phyloP scores from a whole-genome alignment of 1,284 basidiomycete species.

The Hemileia vastatrix region DNA sequence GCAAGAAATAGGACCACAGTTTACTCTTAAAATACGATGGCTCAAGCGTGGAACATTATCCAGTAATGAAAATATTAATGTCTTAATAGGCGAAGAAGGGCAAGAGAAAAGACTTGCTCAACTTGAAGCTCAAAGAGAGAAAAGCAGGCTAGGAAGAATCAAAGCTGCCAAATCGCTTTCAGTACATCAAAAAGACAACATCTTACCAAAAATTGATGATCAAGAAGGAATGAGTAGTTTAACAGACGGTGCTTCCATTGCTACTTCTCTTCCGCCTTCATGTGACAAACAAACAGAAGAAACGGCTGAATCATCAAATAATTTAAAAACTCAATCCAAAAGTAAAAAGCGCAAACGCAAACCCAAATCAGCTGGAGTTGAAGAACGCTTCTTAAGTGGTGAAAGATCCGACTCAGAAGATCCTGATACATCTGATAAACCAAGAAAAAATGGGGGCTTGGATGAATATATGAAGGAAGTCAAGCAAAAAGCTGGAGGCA shows the following conservation, averaged over 20 bases:
- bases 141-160: constrained; percentile 12
- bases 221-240: too few species aligned
- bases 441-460: constrained; percentile 14
- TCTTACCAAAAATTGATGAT: too few species aligned
- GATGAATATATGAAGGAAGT: constrained; percentile 18
- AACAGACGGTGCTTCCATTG: neutral
- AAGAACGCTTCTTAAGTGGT: constrained; percentile 15
- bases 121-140: constrained; percentile 16
- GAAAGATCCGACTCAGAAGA: constrained; percentile 22
- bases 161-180: too few species aligned
- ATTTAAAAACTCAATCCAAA: neutral
- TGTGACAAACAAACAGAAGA: neutral
- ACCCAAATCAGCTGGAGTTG: constrained; percentile 14
- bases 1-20: constrained; percentile 96
- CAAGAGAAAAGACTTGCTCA: constrained; percentile 13
- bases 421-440: constrained; percentile 15
- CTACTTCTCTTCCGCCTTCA: neutral
- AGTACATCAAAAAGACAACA: too few species aligned
- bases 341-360: constrained; percentile 13
- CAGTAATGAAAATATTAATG: constrained; percentile 13
- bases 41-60: constrained; percentile 61
- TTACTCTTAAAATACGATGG: constrained; percentile 86
- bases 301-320: neutral
- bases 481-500: constrained; percentile 2
- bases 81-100: constrained; percentile 9